A percentile compares a stretch with the other conserved stretches of the same genome.
These are phyloP conservation scores for Calonectria fujianensis DNA, from an alignment of 2,329 filamentous ascomycete species.

Conservation along the genomic window DNA sequence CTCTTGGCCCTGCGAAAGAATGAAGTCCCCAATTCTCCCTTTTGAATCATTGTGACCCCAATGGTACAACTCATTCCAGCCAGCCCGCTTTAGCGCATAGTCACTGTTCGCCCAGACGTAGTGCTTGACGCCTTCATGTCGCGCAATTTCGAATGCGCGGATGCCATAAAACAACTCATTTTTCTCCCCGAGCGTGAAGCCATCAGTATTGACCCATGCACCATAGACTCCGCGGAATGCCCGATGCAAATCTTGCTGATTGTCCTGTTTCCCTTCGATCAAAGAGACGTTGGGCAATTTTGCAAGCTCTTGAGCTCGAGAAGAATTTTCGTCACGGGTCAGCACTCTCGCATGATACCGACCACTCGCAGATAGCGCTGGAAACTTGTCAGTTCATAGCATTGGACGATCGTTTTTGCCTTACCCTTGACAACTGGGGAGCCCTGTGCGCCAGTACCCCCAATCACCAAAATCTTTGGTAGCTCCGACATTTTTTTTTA, in stretches of 20 bases:
- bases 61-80: slow-evolving; percentile 8
- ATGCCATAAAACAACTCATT: not conserved
- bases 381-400: not conserved
- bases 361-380: not conserved
- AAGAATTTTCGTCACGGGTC: not conserved
- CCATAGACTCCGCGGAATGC: not conserved
- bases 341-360: not conserved
- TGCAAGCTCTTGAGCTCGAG: not conserved
- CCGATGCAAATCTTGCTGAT: not conserved
- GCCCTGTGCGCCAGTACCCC: not conserved
- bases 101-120: slow-evolving; percentile 1
- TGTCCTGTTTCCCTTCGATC: slow-evolving; percentile 2
- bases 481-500: not conserved
- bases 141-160: not conserved
- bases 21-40: not conserved
- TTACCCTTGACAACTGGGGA: slow-evolving; percentile 7
- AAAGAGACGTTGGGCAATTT: not conserved
- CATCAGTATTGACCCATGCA: not conserved
- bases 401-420: not conserved
- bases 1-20: not conserved
- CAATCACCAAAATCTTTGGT: not conserved
- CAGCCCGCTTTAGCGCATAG: not conserved
- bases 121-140: not conserved
- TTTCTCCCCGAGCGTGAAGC: not conserved
- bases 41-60: slow-evolving; percentile 4